Conservation (phyloP, 306 rosid species). For the Benincasa hispida region DNA sequence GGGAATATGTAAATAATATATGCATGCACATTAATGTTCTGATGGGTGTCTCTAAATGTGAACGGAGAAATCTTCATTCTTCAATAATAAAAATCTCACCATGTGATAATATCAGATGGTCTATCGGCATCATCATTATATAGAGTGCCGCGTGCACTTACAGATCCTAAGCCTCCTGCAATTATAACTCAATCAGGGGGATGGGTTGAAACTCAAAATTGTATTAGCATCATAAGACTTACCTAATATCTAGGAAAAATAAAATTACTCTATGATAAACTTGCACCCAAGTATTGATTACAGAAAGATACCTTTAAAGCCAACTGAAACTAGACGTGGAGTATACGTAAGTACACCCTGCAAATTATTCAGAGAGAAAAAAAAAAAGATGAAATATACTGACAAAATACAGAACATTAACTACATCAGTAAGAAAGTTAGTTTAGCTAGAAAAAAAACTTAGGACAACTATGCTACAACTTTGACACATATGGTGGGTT, state of each 20-base stretch:
- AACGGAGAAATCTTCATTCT: not conserved
- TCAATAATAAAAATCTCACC: conserved; percentile 38
- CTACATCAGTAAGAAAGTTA: not conserved
- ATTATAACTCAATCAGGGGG: conserved; percentile 1
- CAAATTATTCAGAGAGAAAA: not conserved
- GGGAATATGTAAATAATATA: not conserved
- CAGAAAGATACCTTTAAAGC: conserved; percentile 54
- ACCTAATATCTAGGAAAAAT: not conserved
- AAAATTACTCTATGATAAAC: not conserved
- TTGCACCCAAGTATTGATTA: not conserved
- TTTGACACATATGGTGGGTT: not conserved
- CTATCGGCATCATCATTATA: conserved; percentile 34
- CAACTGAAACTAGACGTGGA: conserved; percentile 76
- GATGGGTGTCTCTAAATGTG: not conserved
- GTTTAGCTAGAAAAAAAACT: not conserved
- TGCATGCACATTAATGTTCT: not conserved
- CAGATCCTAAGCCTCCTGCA: conserved; percentile 81
- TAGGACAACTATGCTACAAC: not conserved
- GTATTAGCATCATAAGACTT: not conserved
- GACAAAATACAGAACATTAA: not conserved
- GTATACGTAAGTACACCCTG: conserved; percentile 70
- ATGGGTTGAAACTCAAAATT: not conserved
- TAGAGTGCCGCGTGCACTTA: conserved; percentile 65
- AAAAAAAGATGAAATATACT: not conserved
- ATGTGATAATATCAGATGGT: conserved; percentile 41